phyloP scores from a whole-genome alignment of 176 grass and related monocot species.

The Tillandsia leiboldiana region DNA sequence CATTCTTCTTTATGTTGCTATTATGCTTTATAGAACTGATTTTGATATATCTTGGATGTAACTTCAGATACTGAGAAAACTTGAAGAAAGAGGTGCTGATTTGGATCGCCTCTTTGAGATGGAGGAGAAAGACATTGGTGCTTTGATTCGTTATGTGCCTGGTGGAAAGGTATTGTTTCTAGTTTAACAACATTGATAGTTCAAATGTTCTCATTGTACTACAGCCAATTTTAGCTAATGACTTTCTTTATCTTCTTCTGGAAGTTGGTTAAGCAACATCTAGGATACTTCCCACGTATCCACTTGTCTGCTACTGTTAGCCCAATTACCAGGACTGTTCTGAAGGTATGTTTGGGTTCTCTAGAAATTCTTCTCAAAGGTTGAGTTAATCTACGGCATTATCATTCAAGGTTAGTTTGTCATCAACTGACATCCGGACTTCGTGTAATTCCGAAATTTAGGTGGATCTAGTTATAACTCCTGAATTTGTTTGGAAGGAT shows the following conservation, averaged over 20 bases:
- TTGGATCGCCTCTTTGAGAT: conserved; percentile 82
- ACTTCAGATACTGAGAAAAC: conserved; percentile 66
- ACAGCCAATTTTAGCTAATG: conserved; percentile 20
- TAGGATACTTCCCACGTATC: conserved; percentile 71
- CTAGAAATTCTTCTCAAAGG: not conserved
- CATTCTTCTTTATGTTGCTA: not conserved
- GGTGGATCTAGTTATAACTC: conserved; percentile 77
- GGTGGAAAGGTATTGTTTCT: conserved; percentile 55
- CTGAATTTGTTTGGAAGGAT: conserved; percentile 94
- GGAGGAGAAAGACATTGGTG: conserved; percentile 95
- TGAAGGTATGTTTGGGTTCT: conserved; percentile 48
- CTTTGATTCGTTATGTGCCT: conserved; percentile 70
- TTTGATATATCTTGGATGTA: conserved; percentile 18
- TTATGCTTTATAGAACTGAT: not conserved
- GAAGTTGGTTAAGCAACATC: conserved; percentile 81
- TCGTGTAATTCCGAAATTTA: conserved; percentile 27
- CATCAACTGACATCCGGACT: conserved; percentile 3
- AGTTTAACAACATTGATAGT: conserved; percentile 9
- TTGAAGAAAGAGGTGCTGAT: conserved; percentile 80
- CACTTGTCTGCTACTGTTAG: conserved; percentile 70
- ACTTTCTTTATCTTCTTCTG: conserved; percentile 25
- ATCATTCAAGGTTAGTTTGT: no score
- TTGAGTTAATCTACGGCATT: no score
- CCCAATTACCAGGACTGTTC: conserved; percentile 95
- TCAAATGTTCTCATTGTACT: conserved; percentile 13